Conservation (phyloP, 768 basidiomycete species). For the Lactarius psammicola region DNA sequence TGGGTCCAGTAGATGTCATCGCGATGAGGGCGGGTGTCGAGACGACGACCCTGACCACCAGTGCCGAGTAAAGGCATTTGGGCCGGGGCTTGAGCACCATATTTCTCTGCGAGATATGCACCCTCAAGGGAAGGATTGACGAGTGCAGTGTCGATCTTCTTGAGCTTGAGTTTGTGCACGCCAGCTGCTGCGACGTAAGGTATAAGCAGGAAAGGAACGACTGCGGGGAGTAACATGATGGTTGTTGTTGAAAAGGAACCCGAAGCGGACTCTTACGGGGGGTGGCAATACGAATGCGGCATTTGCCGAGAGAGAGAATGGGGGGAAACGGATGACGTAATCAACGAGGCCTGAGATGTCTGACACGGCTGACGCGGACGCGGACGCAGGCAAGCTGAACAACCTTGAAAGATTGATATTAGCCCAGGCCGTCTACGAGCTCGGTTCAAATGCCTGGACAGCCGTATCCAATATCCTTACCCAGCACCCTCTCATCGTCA, state of each 20-base stretch:
- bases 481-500: constrained; percentile 63
- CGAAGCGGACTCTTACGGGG: background rate
- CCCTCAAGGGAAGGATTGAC: constrained; percentile 68
- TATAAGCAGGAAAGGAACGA: constrained; percentile 44
- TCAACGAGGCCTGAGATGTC: background rate
- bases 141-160: constrained; percentile 69
- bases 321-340: constrained; percentile 15
- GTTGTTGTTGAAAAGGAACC: constrained; percentile 32
- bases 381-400: constrained; percentile 24
- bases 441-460: constrained; percentile 69
- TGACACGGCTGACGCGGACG: background rate
- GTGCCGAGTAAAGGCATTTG: constrained; percentile 64
- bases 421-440: constrained; percentile 83
- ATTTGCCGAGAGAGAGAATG: constrained; percentile 8
- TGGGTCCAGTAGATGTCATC: constrained; percentile 80
- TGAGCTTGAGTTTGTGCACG: constrained; percentile 83
- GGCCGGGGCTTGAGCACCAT: constrained; percentile 59
- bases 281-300: background rate
- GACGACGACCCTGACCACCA: constrained; percentile 66
- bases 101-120: constrained; percentile 92
- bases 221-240: constrained; percentile 45
- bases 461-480: constrained; percentile 62
- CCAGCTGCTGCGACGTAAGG: constrained; percentile 51
- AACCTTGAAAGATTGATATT: constrained; percentile 74
- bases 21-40: constrained; percentile 44